A percentile compares a stretch with the other conserved stretches of the same genome.
These are phyloP conservation scores for Epithemia pelagica DNA, from an alignment of 108 stramenopile species.

Conservation along the genomic window DNA sequence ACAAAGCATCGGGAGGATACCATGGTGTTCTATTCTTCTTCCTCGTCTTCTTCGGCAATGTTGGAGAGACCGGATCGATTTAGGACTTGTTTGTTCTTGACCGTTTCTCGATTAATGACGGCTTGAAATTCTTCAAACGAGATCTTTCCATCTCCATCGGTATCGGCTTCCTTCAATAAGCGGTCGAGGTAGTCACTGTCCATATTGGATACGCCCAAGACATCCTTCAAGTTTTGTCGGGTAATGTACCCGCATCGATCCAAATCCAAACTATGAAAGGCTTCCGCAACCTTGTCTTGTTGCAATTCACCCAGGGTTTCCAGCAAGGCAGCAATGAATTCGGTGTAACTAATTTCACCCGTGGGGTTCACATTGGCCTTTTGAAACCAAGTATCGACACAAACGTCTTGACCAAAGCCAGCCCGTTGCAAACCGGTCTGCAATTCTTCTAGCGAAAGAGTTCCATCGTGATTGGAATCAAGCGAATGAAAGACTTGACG, in stretches of 20 bases:
- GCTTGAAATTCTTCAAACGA: not conserved
- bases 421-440: constrained; percentile 66
- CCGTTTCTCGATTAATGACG: not conserved
- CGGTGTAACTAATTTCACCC: constrained; percentile 74
- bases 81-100: too few species aligned
- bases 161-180: constrained; percentile 90
- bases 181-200: constrained; percentile 43
- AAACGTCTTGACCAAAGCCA: constrained; percentile 23
- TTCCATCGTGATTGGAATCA: constrained; percentile 46
- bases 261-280: constrained; percentile 83
- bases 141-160: constrained; percentile 42
- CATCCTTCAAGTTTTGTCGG: constrained; percentile 22
- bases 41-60: too few species aligned
- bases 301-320: constrained; percentile 63
- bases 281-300: constrained; percentile 71
- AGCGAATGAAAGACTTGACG: constrained; percentile 13
- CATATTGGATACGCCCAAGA: constrained; percentile 34
- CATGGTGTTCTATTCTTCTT: too few species aligned
- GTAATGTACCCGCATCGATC: constrained; percentile 87
- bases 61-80: too few species aligned
- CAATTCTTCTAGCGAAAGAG: constrained; percentile 64
- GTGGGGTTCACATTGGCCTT: constrained; percentile 61
- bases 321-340: constrained; percentile 87
- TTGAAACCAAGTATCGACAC: not conserved
- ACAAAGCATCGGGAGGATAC: too few species aligned